Percentiles rank a stretch among this genome's conserved stretches.
Evolutionary conservation across 768 basidiomycete species (phyloP).

Genomic region (Pulveroboletus sp.): DNA sequence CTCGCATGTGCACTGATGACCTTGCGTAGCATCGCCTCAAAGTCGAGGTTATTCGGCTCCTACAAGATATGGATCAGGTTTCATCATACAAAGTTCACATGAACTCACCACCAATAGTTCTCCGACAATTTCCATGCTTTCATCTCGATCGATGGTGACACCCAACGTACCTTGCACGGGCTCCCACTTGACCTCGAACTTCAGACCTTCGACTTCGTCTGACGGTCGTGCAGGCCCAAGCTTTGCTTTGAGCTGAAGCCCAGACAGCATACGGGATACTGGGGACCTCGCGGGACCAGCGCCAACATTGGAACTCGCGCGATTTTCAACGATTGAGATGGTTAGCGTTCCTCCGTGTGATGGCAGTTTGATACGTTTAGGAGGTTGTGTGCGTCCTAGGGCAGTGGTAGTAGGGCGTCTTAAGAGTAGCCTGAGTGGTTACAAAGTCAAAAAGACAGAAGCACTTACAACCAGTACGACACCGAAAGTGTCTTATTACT

Average conservation of each 20-base stretch:
- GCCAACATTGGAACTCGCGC: conserved; percentile 34
- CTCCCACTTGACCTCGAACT: conserved; percentile 74
- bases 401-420: conserved; percentile 37
- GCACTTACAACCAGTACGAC: conserved; percentile 83
- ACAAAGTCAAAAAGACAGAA: conserved; percentile 6
- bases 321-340: conserved; percentile 61
- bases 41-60: conserved; percentile 69
- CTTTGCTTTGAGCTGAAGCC: conserved; percentile 62
- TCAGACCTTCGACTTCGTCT: conserved; percentile 69
- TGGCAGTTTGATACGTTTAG: conserved; percentile 43
- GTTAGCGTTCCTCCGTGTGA: conserved; percentile 67
- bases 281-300: conserved; percentile 51
- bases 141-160: conserved; percentile 47
- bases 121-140: conserved; percentile 37
- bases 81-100: background rate
- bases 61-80: conserved; percentile 13
- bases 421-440: conserved; percentile 4
- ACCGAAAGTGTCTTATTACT: conserved; percentile 64
- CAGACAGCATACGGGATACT: conserved; percentile 49
- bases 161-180: conserved; percentile 65
- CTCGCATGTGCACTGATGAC: conserved; percentile 64
- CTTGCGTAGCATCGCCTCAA: conserved; percentile 60
- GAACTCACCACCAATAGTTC: conserved; percentile 55
- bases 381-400: conserved; percentile 28
- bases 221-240: conserved; percentile 52